Base-by-base conservation (phyloP, 164 flowering plant genomes). In the Saururus chinensis region DNA sequence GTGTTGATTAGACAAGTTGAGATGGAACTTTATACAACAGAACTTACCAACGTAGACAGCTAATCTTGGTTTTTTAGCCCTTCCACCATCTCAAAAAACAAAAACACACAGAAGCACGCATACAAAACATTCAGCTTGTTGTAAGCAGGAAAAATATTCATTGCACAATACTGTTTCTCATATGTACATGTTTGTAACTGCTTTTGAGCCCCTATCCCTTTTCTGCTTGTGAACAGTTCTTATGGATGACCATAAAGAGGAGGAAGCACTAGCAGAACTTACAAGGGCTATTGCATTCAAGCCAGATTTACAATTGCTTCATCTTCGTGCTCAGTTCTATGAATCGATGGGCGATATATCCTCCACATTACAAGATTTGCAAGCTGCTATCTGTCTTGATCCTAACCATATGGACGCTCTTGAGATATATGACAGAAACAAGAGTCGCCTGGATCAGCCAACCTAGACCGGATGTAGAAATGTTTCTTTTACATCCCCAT, bases 201-300 rank as follows among this genome's bases (percentile, higher is more conserved):
- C 9, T 23, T 23, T n/a, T 24, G 10, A 23, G 35, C 30, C 6
- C 30, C 14, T n/a, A 54, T 23, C 58, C 56, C 23, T 53, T 53
- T 24, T 55, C 19, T 24, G 25, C 19, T 30, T 30, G 8, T 30
- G 8, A 23, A 23, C 84, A 92, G 98, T 92, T 64, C 60, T 92
- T 25, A 89, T 92, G 98, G 98, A 92, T 80, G 96, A 89, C 71
- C 89, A 75, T 65, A 86, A 81, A 73, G 93, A 92, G 77, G 73
- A 67, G 30, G 96, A 89, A 67, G 96, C 98, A 30, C 80, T 92
- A 19, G 76, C 75, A 54, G 98, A 92, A 76, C 89, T 92, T 10
- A 60, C 95, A 56, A 87, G 71, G 70, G 89, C 86, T 60, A 81
- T 92, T 60, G 61, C 77, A 26, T 92, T 87, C 76, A 89, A 84